Conservation (phyloP, 768 basidiomycete genomes). For the Aureoboletus auriporus region DNA sequence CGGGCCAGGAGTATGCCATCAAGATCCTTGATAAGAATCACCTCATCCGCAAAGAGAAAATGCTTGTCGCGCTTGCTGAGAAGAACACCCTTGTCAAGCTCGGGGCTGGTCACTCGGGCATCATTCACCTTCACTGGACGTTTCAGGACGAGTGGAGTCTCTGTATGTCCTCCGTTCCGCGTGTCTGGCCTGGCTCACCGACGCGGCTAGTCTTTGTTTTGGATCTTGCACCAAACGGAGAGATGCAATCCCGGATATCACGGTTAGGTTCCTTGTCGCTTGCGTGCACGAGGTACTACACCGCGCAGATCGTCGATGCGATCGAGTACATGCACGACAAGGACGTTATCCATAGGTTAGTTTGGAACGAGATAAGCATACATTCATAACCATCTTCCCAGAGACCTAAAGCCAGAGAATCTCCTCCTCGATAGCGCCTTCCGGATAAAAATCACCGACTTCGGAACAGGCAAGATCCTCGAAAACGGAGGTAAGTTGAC, state of each 20-base stretch:
- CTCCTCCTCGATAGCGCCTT: slow-evolving; percentile 83
- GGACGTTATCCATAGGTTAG: slow-evolving; percentile 81
- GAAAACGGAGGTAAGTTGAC: slow-evolving; percentile 47
- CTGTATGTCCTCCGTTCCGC: slow-evolving; percentile 48
- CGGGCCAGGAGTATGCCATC: slow-evolving; percentile 66
- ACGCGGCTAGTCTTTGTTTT: slow-evolving; percentile 63
- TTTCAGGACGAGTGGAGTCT: slow-evolving; percentile 84
- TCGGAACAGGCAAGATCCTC: slow-evolving; percentile 85
- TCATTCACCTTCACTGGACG: slow-evolving; percentile 76
- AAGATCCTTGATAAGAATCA: slow-evolving; percentile 85
- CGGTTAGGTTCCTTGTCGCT: slow-evolving; percentile 84
- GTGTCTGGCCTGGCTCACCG: slow-evolving; percentile 1
- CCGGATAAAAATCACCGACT: slow-evolving; percentile 94
- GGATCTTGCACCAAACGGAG: slow-evolving; percentile 73
- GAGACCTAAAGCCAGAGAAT: slow-evolving; percentile 84
- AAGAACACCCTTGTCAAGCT: slow-evolving; percentile 71
- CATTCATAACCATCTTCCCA: slow-evolving; percentile 19
- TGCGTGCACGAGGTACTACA: slow-evolving; percentile 74
- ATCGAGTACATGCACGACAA: slow-evolving; percentile 88
- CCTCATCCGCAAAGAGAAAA: slow-evolving; percentile 73
- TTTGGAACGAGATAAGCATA: slow-evolving; percentile 5
- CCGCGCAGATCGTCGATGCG: slow-evolving; percentile 87
- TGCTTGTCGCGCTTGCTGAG: slow-evolving; percentile 73
- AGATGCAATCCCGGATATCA: slow-evolving; percentile 68
- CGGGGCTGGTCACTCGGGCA: slow-evolving; percentile 68